Evolutionary conservation across 148 eudicot genomes (phyloP).

Genomic region (Salicornia ramosissima): DNA sequence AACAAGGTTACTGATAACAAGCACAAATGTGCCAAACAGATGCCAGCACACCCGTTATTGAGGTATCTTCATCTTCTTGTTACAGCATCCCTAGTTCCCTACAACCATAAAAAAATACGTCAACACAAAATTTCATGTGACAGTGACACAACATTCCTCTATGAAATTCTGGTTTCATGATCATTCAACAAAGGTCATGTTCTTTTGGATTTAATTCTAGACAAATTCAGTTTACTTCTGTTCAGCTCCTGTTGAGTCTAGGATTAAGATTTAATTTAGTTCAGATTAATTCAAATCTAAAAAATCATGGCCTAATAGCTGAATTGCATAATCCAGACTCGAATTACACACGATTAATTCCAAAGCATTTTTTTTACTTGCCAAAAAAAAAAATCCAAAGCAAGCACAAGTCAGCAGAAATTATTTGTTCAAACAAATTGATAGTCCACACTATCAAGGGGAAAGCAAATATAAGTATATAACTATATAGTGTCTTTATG

Average conservation of each 20-base stretch:
- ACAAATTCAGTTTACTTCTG: too few relatives aligned
- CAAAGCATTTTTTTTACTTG: too few relatives aligned
- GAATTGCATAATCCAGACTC: not conserved
- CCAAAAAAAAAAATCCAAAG: too few relatives aligned
- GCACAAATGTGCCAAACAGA: not conserved
- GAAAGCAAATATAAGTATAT: too few relatives aligned
- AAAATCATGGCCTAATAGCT: not conserved
- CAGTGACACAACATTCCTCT: not conserved
- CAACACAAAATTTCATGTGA: too few relatives aligned
- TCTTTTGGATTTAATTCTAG: too few relatives aligned
- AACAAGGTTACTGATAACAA: not conserved
- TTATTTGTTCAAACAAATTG: not conserved
- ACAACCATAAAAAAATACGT: too few relatives aligned
- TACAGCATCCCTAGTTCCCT: conserved; percentile 15
- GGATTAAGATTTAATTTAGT: too few relatives aligned
- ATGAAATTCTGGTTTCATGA: not conserved
- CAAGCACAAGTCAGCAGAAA: not conserved
- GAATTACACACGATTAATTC: not conserved
- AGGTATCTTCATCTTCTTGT: conserved; percentile 2
- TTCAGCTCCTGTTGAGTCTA: too few relatives aligned
- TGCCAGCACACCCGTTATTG: not conserved
- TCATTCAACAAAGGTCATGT: too few relatives aligned
- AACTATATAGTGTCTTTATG: not conserved
- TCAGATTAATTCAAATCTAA: not conserved
- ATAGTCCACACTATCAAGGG: not conserved